Evolutionary conservation across 2,329 filamentous ascomycete species (phyloP).

Genomic region (Monascus ruber): DNA sequence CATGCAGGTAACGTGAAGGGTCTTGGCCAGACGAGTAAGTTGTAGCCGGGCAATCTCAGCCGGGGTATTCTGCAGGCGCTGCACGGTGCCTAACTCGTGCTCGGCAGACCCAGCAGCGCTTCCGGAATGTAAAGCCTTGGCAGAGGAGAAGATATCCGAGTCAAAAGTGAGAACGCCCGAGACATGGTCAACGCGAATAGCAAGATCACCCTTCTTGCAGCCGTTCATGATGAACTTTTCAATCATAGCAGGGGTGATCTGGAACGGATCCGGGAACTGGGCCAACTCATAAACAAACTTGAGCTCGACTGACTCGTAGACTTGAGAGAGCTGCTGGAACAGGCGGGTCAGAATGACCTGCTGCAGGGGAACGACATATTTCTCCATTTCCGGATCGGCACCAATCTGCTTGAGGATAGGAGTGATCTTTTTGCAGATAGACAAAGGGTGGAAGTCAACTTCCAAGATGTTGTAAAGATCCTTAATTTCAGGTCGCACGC

Average conservation of each 20-base stretch:
- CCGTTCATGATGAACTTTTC: slow-evolving; percentile 99
- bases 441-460: slow-evolving; percentile 96
- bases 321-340: slow-evolving; percentile 97
- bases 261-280: slow-evolving; percentile 91
- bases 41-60: slow-evolving; percentile 96
- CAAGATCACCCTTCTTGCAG: slow-evolving; percentile 97
- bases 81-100: slow-evolving; percentile 69
- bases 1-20: slow-evolving; percentile 85
- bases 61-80: slow-evolving; percentile 93
- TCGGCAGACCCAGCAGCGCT: slow-evolving; percentile 80
- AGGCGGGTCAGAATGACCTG: slow-evolving; percentile 96
- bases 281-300: slow-evolving; percentile 87
- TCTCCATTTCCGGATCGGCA: slow-evolving; percentile 88
- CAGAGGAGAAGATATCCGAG: slow-evolving; percentile 93
- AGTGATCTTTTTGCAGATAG: slow-evolving; percentile 98
- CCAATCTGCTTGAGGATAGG: slow-evolving; percentile 91
- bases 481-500: slow-evolving; percentile 85
- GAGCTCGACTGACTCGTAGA: slow-evolving; percentile 95
- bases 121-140: slow-evolving; percentile 80
- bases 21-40: slow-evolving; percentile 80
- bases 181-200: slow-evolving; percentile 91
- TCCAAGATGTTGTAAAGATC: slow-evolving; percentile 98
- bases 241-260: slow-evolving; percentile 79
- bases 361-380: slow-evolving; percentile 89
- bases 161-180: slow-evolving; percentile 94